These are phyloP conservation scores for Psidium friedrichsthalianum DNA, from an alignment of 345 rosid species.

Conservation along the genomic window DNA sequence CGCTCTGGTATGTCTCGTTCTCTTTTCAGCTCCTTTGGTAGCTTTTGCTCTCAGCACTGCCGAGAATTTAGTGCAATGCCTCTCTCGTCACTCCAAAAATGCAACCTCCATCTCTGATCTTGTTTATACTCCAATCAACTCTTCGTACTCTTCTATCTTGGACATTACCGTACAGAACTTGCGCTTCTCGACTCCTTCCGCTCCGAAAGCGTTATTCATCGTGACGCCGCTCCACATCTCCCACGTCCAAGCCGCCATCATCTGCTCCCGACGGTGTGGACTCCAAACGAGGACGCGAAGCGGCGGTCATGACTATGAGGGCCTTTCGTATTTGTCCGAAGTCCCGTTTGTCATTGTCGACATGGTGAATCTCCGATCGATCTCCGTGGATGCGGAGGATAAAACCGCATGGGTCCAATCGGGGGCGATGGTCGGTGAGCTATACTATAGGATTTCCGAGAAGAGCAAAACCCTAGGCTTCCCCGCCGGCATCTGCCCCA, in stretches of 20 bases:
- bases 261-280: conserved; percentile 14
- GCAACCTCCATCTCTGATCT: neutral
- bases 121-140: conserved; percentile 4
- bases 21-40: neutral
- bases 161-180: neutral
- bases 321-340: conserved; percentile 30
- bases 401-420: conserved; percentile 45
- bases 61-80: conserved; percentile 6
- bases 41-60: neutral
- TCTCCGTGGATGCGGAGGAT: conserved; percentile 14
- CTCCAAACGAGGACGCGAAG: conserved; percentile 28
- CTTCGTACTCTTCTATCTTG: neutral
- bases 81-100: neutral
- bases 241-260: conserved; percentile 25
- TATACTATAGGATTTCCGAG: conserved; percentile 33
- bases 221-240: conserved; percentile 21
- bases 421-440: conserved; percentile 42
- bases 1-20: neutral
- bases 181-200: conserved; percentile 1
- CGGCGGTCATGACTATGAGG: conserved; percentile 56
- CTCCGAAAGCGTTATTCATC: conserved; percentile 13
- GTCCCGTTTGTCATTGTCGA: conserved; percentile 33
- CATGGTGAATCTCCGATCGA: conserved; percentile 21
- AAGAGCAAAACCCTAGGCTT: conserved; percentile 26
- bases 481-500: conserved; percentile 29